Base-by-base conservation (phyloP, 495 filamentous ascomycete species). In the Penicillium bovifimosum region DNA sequence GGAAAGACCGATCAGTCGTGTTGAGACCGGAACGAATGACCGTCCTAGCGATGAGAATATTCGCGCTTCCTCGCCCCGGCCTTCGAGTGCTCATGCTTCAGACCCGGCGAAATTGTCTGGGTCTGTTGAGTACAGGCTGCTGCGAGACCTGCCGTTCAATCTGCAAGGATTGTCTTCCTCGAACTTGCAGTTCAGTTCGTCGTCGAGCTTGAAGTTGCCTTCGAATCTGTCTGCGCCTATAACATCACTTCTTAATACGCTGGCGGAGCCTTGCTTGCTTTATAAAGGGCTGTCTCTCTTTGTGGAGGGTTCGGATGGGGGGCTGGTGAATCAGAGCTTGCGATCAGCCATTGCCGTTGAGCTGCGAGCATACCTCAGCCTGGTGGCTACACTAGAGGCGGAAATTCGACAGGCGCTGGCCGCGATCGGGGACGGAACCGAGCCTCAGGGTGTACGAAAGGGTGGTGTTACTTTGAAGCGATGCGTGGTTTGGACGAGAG, bases 401-500 rank as follows among this genome's bases (percentile, higher is more conserved):
- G 90, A 97, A 62, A 96, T 97, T 39, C 79, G 91, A 48, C 77
- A 88, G 54, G 89, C 91, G 7, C 56, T 76, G 55, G 71, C 90
- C 50, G 75, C 83, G 9, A 79, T 85, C 44, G 70, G 87, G 9
- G 84, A 90, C 58, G 80, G 82, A 35, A 75, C 69, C 14, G 80
- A 84, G 24, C 77, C 83, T 1, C 73, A 82, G 49, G 79, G 79
- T 32, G 79, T 91, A 38, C 83, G 88, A 9, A 96, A 91, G 58
- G 87, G 87, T 7, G 90, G 90, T n/a, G 92, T 99, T 20, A 97
- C 93, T 1, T 73, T 99, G 41, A 97, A 96, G 62, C 78, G 95
- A 52, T 99, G 93, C 63, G 86, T 97, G 16, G 85, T 99, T 13
- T 99, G 95, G 95, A 96, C 91, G 6, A 82, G 92, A 55, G 95